Evolutionary conservation across 305 asterid genomes (phyloP).

Genomic region (Fraxinus velutina): DNA sequence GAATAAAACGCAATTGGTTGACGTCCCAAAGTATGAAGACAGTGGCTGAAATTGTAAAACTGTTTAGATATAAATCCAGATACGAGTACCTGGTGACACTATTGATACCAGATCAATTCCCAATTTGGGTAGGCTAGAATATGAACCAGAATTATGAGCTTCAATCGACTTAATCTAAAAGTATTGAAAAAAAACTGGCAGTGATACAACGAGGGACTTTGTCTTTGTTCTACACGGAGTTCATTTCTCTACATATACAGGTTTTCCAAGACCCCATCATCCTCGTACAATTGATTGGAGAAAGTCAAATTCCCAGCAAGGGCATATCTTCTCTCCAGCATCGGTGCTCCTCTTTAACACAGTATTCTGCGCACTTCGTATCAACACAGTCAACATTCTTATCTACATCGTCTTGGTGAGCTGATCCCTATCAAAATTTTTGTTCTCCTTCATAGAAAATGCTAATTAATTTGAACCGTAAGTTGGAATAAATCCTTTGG

Average conservation of each 20-base stretch:
- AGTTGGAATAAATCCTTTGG: constrained; percentile 88
- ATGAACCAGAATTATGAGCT: not conserved
- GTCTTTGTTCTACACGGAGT: constrained; percentile 23
- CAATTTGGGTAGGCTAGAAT: not conserved
- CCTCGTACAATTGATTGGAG: constrained; percentile 25
- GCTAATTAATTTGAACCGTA: constrained; percentile 53
- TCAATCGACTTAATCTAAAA: not conserved
- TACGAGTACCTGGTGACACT: not conserved
- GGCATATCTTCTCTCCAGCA: constrained; percentile 10
- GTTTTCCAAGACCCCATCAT: constrained; percentile 28
- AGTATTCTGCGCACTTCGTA: constrained; percentile 16
- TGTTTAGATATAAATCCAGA: not conserved
- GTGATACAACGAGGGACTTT: constrained; percentile 43
- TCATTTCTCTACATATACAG: constrained; percentile 41
- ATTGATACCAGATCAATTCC: not conserved
- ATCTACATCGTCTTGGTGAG: constrained; percentile 29
- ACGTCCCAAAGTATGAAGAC: not conserved
- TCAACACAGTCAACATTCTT: constrained; percentile 24
- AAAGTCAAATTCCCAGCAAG: not conserved
- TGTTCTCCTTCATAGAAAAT: constrained; percentile 8
- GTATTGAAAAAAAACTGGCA: constrained; percentile 34
- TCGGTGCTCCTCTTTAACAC: constrained; percentile 1
- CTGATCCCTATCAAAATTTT: constrained; percentile 23
- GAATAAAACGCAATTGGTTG: not conserved
- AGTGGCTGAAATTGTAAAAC: not conserved